Evolutionary conservation across 345 rosid genomes (phyloP).

Genomic region (Sonneratia alba): DNA sequence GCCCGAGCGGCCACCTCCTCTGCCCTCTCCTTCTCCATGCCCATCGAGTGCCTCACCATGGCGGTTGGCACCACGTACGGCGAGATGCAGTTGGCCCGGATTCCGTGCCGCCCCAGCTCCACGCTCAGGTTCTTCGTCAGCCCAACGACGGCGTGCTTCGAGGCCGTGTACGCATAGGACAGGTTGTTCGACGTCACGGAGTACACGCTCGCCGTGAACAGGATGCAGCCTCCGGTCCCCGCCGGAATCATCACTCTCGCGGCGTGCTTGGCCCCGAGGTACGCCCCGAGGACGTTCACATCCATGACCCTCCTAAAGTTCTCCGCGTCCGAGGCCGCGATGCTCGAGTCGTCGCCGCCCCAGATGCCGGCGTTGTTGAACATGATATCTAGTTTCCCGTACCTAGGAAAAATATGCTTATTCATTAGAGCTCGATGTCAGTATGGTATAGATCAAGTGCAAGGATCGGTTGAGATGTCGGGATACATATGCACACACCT

Average conservation of each 20-base stretch:
- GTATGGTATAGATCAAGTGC: too few species aligned
- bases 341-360: not conserved
- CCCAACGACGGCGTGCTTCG: slow-evolving; percentile 21
- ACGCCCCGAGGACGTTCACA: slow-evolving; percentile 14
- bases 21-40: not conserved
- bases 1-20: not conserved
- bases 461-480: too few species aligned
- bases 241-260: slow-evolving; percentile 19
- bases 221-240: slow-evolving; percentile 12
- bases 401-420: not conserved
- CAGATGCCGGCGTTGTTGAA: slow-evolving; percentile 18
- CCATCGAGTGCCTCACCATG: not conserved
- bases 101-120: slow-evolving; percentile 19
- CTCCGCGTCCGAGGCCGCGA: not conserved
- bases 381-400: slow-evolving; percentile 28
- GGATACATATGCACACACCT: not conserved
- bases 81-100: slow-evolving; percentile 18
- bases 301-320: slow-evolving; percentile 12
- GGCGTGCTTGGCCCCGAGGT: slow-evolving; percentile 21
- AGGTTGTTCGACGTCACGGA: not conserved
- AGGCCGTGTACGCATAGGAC: slow-evolving; percentile 16
- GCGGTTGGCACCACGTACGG: slow-evolving; percentile 11
- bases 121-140: slow-evolving; percentile 12
- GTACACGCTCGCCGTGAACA: slow-evolving; percentile 12
- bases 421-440: too few species aligned